Evolutionary conservation across 345 rosid genomes (phyloP).

Genomic region (Pistacia integerrima): DNA sequence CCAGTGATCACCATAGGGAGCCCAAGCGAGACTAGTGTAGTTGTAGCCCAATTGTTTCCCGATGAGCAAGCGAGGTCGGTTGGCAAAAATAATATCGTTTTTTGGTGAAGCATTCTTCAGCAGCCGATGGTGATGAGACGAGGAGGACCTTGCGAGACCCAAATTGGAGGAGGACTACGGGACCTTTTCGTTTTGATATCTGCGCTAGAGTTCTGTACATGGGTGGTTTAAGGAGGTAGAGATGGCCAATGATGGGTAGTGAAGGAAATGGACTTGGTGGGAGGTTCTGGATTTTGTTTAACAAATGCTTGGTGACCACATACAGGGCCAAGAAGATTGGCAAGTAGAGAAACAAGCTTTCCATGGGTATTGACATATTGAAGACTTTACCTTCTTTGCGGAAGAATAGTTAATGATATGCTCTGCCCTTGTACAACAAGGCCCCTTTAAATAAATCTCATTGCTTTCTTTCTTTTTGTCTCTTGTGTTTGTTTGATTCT

Average conservation of each 20-base stretch:
- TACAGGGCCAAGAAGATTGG: conserved; percentile 18
- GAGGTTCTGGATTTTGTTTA: conserved; percentile 31
- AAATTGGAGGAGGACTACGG: conserved; percentile 32
- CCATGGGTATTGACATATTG: background rate
- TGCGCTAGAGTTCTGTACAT: conserved; percentile 28
- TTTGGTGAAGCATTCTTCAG: conserved; percentile 43
- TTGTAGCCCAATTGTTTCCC: conserved; percentile 37
- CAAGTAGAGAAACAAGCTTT: conserved; percentile 19
- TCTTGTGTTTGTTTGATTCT: no score
- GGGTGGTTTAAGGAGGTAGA: conserved; percentile 47
- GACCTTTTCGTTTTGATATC: conserved; percentile 30
- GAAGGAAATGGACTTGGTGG: conserved; percentile 47
- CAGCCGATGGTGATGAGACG: conserved; percentile 38
- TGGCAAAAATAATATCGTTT: conserved; percentile 41
- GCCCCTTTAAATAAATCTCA: no score
- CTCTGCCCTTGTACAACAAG: no score
- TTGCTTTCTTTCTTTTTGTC: no score
- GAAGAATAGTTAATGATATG: no score
- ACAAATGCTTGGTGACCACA: conserved; percentile 23
- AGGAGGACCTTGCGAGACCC: conserved; percentile 38
- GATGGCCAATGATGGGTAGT: conserved; percentile 50
- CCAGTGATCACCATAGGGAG: conserved; percentile 45
- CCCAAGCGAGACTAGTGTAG: conserved; percentile 35
- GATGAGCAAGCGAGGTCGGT: conserved; percentile 31
- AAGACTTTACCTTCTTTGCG: no score